Evolutionary conservation across 1,284 basidiomycete species (phyloP), one percentile per base, ranked within the genome.

Genomic region (Malassezia dermatis): DNA sequence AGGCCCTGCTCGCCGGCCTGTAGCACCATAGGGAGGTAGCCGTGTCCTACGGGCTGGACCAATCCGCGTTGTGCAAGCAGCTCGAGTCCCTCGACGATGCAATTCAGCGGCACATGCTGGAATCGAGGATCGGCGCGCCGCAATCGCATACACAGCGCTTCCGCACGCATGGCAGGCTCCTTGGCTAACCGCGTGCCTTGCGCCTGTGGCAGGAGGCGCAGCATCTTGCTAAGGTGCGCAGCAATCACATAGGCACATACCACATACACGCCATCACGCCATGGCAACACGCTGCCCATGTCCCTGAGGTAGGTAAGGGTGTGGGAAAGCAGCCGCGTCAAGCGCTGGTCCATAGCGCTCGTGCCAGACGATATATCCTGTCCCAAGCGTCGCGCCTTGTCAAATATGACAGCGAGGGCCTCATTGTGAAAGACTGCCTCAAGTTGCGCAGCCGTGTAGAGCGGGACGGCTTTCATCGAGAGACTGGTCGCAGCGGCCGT

Each of bases 1-100:
- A 41, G 21, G 41, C 49, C 2, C 41, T 57, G 28, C 35, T 57
- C 3, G 49, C 48, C 7, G 27, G 42, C 27, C 19, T 56, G 41
- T 55, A 49, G 26, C 23, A 39, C 31, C 23, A 39, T n/a, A 42
- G 28, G 31, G 17, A 46, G 30, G 28, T 43, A 28, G 41, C 27
- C 11, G 17, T 24, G 39, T 27, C 28, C 27, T 7, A 31, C 17
- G 3, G 35, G 30, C 17, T 42, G 48, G 28, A 43, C 28, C 27
- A 40, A 23, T 8, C 40, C 40, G 1, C 17, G 23, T 13, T 12
- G n/a, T 12, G 41, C 27, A 10, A 51, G 24, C 4, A 42, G n/a
- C 15, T n/a, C 39, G 23, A 55, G 53, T 23, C 46, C 53, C 8
- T 48, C 47, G 27, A 31, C 32, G 15, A 55, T 24, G 6, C 13